phyloP scores from a whole-genome alignment of 345 rosid genomes.

The Linum trigynum region DNA sequence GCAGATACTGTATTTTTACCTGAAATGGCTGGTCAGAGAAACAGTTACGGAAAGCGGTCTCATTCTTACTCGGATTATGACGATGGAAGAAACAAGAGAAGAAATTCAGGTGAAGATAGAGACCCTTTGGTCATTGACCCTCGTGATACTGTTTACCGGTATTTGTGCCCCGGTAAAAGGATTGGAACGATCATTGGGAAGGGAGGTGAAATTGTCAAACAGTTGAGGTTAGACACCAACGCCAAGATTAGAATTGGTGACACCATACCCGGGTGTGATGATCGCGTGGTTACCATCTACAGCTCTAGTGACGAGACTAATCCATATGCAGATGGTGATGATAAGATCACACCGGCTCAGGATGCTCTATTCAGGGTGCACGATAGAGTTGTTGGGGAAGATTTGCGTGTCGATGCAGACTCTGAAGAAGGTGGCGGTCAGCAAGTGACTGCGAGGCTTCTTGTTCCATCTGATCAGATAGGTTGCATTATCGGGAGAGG shows the following conservation, averaged over 20 bases:
- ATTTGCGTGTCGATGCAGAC: slow-evolving; percentile 51
- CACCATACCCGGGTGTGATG: slow-evolving; percentile 65
- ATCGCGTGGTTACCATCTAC: slow-evolving; percentile 85
- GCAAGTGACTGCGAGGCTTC: slow-evolving; percentile 62
- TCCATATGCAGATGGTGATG: slow-evolving; percentile 43
- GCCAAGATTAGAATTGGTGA: slow-evolving; percentile 85
- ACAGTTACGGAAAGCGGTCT: slow-evolving; percentile 67
- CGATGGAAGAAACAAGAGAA: slow-evolving; percentile 57
- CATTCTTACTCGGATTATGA: slow-evolving; percentile 68
- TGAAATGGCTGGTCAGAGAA: slow-evolving; percentile 71
- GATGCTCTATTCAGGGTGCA: slow-evolving; percentile 88
- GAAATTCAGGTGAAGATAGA: slow-evolving; percentile 62
- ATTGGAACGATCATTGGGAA: slow-evolving; percentile 92
- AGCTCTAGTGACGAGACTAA: slow-evolving; percentile 84
- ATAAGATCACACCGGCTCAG: slow-evolving; percentile 68
- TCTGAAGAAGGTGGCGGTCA: slow-evolving; percentile 34
- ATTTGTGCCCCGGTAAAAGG: slow-evolving; percentile 72
- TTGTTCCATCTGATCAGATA: slow-evolving; percentile 96
- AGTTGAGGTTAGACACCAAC: slow-evolving; percentile 68
- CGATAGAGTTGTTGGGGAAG: slow-evolving; percentile 69
- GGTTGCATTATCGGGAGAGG: slow-evolving; percentile 95
- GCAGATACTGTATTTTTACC: slow-evolving; percentile 2
- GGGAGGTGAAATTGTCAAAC: slow-evolving; percentile 96
- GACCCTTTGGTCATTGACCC: slow-evolving; percentile 46
- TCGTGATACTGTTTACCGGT: slow-evolving; percentile 75